Base-by-base conservation (phyloP, 495 filamentous ascomycete species). In the Tetracladium marchalianum region DNA sequence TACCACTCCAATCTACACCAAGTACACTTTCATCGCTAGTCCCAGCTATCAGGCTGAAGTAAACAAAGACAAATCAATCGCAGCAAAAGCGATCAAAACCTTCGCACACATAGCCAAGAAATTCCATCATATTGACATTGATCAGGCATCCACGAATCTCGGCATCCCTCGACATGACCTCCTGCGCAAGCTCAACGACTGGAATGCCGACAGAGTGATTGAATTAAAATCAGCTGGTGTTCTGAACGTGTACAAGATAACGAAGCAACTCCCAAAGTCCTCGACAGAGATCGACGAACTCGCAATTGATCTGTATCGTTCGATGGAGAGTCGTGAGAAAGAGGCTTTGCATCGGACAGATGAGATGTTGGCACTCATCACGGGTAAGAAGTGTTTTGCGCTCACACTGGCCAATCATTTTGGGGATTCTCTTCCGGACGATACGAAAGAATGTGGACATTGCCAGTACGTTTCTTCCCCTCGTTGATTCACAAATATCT, bases 1-100 rank as follows among this genome's bases (percentile, higher is more conserved):
- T 2, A 66, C 70, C 12, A 78, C 75, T 0, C 69, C 76, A 6
- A 71, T 73, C 45, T 80, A 78, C 45, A 64, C 63, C 5, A 56
- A 57, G 2, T 80, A 78, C 47, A 61, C 62, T 41, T 82, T 70
- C 51, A 62, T 58, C 24, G 60, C 62, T 22, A 53, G 39, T 11
- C 17, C 46, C 0, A 9, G 12, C 0, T 76, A 71, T 37, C 24
- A 49, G 2, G 11, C 17, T 0, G 12, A 35, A 0, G 24, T 56
- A 2, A 49, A 54, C 4, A 22, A 47, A 1, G 66, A 72, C 41
- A 43, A 44, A 11, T 66, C 59, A 0, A 36, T 37, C 0, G 59
- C 64, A 27, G 63, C 63, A 0, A 57, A 55, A 18, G 62, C 67
- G 0, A 62, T 81, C 38, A 56, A 57, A 13, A 31, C 44, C 1